Base-by-base conservation (phyloP, 768 basidiomycete genomes). In the Leccinum obscurum region DNA sequence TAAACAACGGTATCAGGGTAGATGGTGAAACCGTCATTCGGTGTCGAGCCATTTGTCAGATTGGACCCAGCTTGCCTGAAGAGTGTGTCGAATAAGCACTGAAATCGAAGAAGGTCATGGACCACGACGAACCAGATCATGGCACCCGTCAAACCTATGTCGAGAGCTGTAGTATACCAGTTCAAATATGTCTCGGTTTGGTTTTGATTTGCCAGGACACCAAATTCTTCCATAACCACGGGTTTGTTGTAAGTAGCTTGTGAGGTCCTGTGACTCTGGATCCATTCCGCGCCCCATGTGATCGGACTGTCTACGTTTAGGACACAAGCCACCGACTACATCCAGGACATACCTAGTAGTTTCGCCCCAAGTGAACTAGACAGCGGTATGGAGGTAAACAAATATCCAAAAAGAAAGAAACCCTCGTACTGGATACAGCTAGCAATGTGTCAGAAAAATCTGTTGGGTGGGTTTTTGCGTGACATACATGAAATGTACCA, bases 401-500 rank as follows among this genome's bases (percentile, higher is more conserved):
- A 51, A 28, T 15, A 34, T 7, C 52, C 32, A 13, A 3, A 34
- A 52, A 34, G 34, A 52, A 22, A 14, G 11, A 52, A 20, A 34
- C 3, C 1, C 32, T 52, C 52, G 17, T 34, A 52, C 32, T 20
- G 32, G 32, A 14, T 52, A 52, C 32, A 52, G 15, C 32, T 34
- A 22, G 13, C 4, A 28, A 30, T 10, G 17, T 51, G 28, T 51
- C 17, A 51, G 24, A 52, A 34, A 32, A 52, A 34, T 2, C 10
- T 22, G 6, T 14, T 34, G 11, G 20, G 34, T 11, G 10, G 13
- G 32, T 3, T 17, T 20, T 13, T 3, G 52, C 6, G 17, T 17
- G n/a, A 71, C 81, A 62, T 66, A 85, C 85, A 62, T 89, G 88
- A 73, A 84, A 82, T 14, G 88, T 89, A 9, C 86, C 87, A 65